These are phyloP conservation scores for Mycosarcoma maydis DNA, from an alignment of 1,284 basidiomycete species.

Conservation along the genomic window DNA sequence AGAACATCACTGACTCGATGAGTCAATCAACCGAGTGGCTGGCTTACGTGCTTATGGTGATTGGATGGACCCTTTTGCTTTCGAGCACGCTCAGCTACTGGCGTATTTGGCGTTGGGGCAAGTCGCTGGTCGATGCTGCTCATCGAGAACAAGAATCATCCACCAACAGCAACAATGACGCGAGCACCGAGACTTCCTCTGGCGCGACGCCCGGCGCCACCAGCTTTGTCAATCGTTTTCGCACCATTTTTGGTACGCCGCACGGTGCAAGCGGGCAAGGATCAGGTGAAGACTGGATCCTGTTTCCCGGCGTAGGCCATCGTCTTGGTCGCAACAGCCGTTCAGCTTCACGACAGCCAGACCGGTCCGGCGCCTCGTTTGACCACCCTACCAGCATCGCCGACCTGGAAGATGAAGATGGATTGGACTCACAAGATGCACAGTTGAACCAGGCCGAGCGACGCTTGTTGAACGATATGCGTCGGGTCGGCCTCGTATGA, in stretches of 20 bases:
- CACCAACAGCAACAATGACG: not conserved
- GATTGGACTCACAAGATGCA: constrained; percentile 32
- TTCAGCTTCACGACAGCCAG: not conserved
- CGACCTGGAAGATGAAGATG: constrained; percentile 43
- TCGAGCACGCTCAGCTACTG: constrained; percentile 82
- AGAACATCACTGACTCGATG: constrained; percentile 66
- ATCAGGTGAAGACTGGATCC: constrained; percentile 57
- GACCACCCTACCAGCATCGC: constrained; percentile 40
- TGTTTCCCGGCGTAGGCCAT: constrained; percentile 53
- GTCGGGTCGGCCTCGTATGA: constrained; percentile 36
- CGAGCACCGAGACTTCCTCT: not conserved
- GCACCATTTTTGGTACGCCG: constrained; percentile 21
- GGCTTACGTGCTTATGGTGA: constrained; percentile 86
- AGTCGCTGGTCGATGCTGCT: constrained; percentile 53
- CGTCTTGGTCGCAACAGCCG: constrained; percentile 18
- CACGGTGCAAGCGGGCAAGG: constrained; percentile 3
- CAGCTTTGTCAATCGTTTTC: constrained; percentile 39
- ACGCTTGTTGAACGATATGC: constrained; percentile 44
- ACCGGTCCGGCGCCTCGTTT: constrained; percentile 5
- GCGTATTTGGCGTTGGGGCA: constrained; percentile 58
- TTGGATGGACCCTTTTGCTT: constrained; percentile 82
- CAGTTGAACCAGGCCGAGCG: constrained; percentile 39
- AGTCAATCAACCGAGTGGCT: constrained; percentile 78
- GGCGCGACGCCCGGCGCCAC: constrained; percentile 19
- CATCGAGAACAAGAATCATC: constrained; percentile 42